Percentiles rank a stretch among this genome's conserved stretches.
These are phyloP conservation scores for Mortierella sp. DNA, from an alignment of 371 early-diverging fungal genomes.

Conservation along the genomic window DNA sequence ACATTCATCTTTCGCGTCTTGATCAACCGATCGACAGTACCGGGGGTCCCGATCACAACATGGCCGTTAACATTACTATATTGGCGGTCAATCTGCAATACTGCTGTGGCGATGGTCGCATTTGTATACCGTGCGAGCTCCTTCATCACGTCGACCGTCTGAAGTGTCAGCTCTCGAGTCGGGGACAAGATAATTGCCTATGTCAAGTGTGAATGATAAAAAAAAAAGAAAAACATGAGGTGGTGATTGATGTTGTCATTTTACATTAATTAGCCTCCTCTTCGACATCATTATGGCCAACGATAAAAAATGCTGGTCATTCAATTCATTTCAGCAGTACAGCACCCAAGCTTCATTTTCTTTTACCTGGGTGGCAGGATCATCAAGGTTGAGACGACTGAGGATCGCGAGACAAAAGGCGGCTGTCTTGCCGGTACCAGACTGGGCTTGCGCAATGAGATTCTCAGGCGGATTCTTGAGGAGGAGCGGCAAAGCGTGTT, in stretches of 20 bases:
- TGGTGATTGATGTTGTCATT: not conserved
- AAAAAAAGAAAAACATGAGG: not conserved
- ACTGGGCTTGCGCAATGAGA: slow-evolving; percentile 75
- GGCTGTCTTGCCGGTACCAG: slow-evolving; percentile 96
- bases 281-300: slow-evolving; percentile 47
- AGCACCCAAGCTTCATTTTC: not conserved
- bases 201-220: not conserved
- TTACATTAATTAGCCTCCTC: not conserved
- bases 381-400: slow-evolving; percentile 66
- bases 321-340: not conserved
- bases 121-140: slow-evolving; percentile 89
- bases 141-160: slow-evolving; percentile 93
- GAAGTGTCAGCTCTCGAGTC: slow-evolving; percentile 96
- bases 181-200: slow-evolving; percentile 95
- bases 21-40: slow-evolving; percentile 77
- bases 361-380: slow-evolving; percentile 55
- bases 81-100: slow-evolving; percentile 71
- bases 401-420: slow-evolving; percentile 93
- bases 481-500: slow-evolving; percentile 93
- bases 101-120: slow-evolving; percentile 72
- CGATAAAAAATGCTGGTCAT: slow-evolving; percentile 63
- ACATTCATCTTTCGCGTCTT: slow-evolving; percentile 62
- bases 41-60: slow-evolving; percentile 90
- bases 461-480: slow-evolving; percentile 73
- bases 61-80: slow-evolving; percentile 65